Percentiles rank a stretch among this genome's conserved stretches.
Conservation (phyloP, 441 rosid species). For the Codiaeum variegatum region DNA sequence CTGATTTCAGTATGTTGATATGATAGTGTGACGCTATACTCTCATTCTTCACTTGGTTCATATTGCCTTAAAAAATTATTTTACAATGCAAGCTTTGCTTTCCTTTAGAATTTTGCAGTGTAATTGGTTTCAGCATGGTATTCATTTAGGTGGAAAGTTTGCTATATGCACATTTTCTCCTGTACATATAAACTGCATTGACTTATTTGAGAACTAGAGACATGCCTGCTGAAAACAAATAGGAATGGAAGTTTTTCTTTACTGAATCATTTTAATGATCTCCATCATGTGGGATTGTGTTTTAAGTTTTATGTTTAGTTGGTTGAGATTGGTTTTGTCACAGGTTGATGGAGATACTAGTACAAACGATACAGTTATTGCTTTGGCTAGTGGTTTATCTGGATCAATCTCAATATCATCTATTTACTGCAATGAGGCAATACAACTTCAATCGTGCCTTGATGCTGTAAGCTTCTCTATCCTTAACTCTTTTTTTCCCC, state of each 20-base stretch:
- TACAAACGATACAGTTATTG: slow-evolving; percentile 87
- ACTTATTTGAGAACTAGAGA: not conserved
- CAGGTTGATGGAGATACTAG: slow-evolving; percentile 99
- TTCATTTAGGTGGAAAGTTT: not conserved
- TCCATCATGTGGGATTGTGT: slow-evolving; percentile 1
- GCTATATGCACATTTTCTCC: not conserved
- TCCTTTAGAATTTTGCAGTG: not conserved
- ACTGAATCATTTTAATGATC: slow-evolving; percentile 8
- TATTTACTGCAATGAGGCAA: slow-evolving; percentile 55
- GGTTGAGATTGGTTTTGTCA: slow-evolving; percentile 19
- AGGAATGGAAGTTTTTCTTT: not conserved
- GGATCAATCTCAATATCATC: slow-evolving; percentile 69
- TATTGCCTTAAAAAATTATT: not conserved
- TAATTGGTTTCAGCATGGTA: not conserved
- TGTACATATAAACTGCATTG: not conserved
- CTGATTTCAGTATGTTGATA: slow-evolving; percentile 8
- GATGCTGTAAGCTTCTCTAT: slow-evolving; percentile 60
- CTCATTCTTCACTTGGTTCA: not conserved
- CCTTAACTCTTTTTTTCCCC: not conserved
- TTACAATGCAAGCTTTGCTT: not conserved
- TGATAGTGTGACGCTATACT: not conserved
- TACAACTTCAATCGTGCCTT: slow-evolving; percentile 84
- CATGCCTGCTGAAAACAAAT: not conserved
- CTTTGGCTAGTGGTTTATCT: slow-evolving; percentile 89
- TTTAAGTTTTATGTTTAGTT: slow-evolving; percentile 8